Evolutionary conservation across 192 early-diverging fungal genomes (phyloP), one percentile per base, ranked within the genome.

Genomic region (Gryganskiella cystojenkinii): DNA sequence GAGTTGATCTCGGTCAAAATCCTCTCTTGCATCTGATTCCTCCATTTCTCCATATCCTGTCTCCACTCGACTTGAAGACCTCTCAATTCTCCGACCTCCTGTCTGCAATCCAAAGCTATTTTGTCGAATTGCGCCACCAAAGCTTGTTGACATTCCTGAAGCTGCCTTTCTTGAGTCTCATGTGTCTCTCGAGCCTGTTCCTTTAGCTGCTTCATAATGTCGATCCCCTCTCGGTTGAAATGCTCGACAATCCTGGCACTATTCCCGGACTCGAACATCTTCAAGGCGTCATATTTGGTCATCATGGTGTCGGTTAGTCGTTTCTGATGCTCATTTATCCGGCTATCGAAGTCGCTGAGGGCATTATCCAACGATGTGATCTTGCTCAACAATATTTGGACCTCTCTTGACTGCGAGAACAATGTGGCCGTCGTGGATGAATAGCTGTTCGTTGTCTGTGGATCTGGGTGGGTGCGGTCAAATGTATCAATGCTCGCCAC

Each of bases 321-420:
- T 17, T 54, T 55, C 14, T 64, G 46, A 30, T 25, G 37, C n/a
- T 52, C 61, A 25, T 34, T 37, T 30, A 55, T 56, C 28, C 64
- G 47, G 9, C 54, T 20, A 3, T 66, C 52, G 10, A 56, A 14
- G 1, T 25, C 45, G 8, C 56, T 28, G 17, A 66, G 53, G 5
- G 40, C 43, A 1, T 17, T 31, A 22, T 66, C 64, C 4, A 66
- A 56, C 2, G 64, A 66, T 34, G 64, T 45, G 28, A 66, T 56
- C 43, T 34, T 27, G 31, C 56, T 53, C 34, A 66, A 24, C 1
- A 66, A 30, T 5, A 56, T 33, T 33, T 53, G 53, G 33, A 66
- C 8, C 54, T 66, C 64, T n/a, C 54, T 35, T 13, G 64, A 66
- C 56, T 56, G 64, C 20, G 64, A 66, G 14, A 66, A 66, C 20